phyloP scores from a whole-genome alignment of 176 grass and related monocot genomes.

The Stipa capillata region DNA sequence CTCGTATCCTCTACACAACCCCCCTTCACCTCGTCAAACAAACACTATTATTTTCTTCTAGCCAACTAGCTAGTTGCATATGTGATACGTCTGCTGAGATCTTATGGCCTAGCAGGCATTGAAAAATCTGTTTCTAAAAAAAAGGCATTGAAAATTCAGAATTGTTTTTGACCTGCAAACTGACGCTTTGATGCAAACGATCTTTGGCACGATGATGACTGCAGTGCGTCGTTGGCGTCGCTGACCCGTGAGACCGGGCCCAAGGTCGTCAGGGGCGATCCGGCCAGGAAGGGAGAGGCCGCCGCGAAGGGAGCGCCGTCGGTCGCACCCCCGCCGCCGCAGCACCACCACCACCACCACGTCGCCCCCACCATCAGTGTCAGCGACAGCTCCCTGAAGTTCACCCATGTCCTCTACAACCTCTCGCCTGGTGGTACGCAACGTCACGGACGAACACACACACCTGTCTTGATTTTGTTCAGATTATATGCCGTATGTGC shows the following conservation, averaged over 20 bases:
- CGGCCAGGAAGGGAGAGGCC: constrained; percentile 61
- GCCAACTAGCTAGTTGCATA: background rate
- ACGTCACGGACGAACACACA: background rate
- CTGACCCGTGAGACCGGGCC: constrained; percentile 89
- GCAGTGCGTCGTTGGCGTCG: constrained; percentile 93
- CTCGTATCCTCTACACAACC: background rate
- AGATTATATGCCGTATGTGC: background rate
- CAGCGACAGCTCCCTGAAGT: constrained; percentile 98
- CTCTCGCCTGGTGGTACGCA: constrained; percentile 75
- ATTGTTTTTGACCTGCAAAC: background rate
- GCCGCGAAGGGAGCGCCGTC: constrained; percentile 20
- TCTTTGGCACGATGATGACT: background rate
- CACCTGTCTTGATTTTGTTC: background rate
- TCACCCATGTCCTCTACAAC: constrained; percentile 99
- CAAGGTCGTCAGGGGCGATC: constrained; percentile 75
- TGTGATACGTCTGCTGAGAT: too few relatives aligned
- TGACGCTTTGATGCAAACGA: background rate
- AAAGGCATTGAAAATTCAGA: too few relatives aligned
- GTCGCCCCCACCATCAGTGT: constrained; percentile 67
- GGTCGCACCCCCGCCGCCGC: background rate
- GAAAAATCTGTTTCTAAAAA: too few relatives aligned
- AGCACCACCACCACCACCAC: constrained; percentile 71
- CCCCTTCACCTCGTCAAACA: background rate
- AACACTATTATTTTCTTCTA: background rate
- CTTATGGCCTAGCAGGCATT: too few relatives aligned